Percentiles rank a stretch among this genome's conserved stretches.
Evolutionary conservation across 306 rosid species (phyloP).

Genomic region (Dicorynia guianensis): DNA sequence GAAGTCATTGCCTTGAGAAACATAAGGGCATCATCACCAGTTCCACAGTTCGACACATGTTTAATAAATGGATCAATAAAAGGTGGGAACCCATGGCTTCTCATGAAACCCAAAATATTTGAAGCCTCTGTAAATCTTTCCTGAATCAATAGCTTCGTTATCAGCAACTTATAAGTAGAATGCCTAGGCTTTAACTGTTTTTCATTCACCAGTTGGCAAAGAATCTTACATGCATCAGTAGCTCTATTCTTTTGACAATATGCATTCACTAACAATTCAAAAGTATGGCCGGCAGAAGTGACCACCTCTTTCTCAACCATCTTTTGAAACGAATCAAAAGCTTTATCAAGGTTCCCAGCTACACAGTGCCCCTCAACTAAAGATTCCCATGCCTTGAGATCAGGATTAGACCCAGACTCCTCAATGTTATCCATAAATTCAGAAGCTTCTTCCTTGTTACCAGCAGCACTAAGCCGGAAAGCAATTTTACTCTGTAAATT

Average conservation of each 20-base stretch:
- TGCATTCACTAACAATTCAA: conserved; percentile 57
- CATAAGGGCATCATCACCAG: conserved; percentile 67
- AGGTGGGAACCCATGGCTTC: conserved; percentile 74
- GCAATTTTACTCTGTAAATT: conserved; percentile 57
- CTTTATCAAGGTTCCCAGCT: conserved; percentile 66
- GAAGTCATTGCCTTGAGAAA: conserved; percentile 77
- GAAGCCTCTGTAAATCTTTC: conserved; percentile 70
- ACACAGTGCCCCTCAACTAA: conserved; percentile 66
- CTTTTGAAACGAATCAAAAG: conserved; percentile 58
- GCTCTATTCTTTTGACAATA: conserved; percentile 66
- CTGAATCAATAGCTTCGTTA: conserved; percentile 60
- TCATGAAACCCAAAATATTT: conserved; percentile 71
- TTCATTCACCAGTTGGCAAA: conserved; percentile 51
- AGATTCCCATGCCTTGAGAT: conserved; percentile 63
- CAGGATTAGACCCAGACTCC: conserved; percentile 50
- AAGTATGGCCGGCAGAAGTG: conserved; percentile 49
- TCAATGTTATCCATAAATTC: conserved; percentile 59
- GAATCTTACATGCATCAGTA: conserved; percentile 63
- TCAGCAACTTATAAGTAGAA: conserved; percentile 69
- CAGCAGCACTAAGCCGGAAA: conserved; percentile 53
- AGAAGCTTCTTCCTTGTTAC: conserved; percentile 59
- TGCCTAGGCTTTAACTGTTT: conserved; percentile 67
- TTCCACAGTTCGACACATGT: conserved; percentile 73
- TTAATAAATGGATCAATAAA: conserved; percentile 66
- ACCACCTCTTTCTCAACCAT: conserved; percentile 68